Conservation (phyloP, 345 rosid genomes). For the Cardiospermum halicacabum region DNA sequence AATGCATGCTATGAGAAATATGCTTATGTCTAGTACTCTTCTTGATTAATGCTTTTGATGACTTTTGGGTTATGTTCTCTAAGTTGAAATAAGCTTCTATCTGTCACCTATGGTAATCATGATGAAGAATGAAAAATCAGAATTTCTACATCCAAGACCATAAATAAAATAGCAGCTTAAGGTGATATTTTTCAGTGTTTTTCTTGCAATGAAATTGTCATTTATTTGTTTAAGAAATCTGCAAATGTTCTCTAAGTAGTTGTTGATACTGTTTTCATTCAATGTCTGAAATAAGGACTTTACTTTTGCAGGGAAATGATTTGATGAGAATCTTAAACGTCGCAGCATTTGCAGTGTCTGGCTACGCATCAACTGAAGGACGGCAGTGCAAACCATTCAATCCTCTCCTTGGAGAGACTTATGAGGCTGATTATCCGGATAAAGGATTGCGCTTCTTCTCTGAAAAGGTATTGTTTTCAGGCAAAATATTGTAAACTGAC, state of each 20-base stretch:
- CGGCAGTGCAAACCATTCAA: slow-evolving; percentile 98
- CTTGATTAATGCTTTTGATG: background rate
- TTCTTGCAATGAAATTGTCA: background rate
- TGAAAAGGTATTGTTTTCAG: slow-evolving; percentile 66
- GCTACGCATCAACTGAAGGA: slow-evolving; percentile 98
- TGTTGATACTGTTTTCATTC: slow-evolving; percentile 17
- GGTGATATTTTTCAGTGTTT: background rate
- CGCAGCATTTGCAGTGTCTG: slow-evolving; percentile 99
- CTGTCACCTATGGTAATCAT: background rate
- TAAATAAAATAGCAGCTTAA: background rate
- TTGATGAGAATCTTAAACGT: slow-evolving; percentile 90
- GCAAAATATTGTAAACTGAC: background rate
- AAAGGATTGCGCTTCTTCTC: slow-evolving; percentile 96
- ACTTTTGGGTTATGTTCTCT: background rate
- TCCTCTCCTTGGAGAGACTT: slow-evolving; percentile 97
- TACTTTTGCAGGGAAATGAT: slow-evolving; percentile 71
- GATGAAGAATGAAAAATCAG: background rate
- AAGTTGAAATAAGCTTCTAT: slow-evolving; percentile 4
- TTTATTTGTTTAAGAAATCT: background rate
- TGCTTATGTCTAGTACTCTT: background rate
- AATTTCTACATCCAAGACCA: background rate
- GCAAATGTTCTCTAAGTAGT: background rate
- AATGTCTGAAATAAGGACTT: slow-evolving; percentile 8
- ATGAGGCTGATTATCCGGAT: slow-evolving; percentile 98
- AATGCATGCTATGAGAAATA: background rate